phyloP scores from a whole-genome alignment of 2,329 filamentous ascomycete species.

The Ascochyta pisi region DNA sequence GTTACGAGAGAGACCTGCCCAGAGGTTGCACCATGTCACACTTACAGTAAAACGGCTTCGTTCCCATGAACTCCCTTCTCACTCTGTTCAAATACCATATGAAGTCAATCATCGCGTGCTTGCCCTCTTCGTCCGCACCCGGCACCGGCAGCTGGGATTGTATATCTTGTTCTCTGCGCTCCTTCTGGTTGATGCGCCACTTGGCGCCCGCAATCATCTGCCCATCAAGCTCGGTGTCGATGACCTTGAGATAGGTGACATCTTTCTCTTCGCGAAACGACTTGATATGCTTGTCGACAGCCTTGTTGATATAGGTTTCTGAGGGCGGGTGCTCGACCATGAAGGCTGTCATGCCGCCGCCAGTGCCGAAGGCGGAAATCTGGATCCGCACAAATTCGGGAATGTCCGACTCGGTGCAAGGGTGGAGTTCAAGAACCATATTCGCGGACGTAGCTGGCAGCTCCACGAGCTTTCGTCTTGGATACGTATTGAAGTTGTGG shows the following conservation, averaged over 20 bases:
- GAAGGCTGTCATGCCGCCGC: slow-evolving; percentile 35
- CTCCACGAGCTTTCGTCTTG: not conserved
- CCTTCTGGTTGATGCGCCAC: slow-evolving; percentile 45
- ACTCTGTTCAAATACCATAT: slow-evolving; percentile 32
- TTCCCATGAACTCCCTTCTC: slow-evolving; percentile 42
- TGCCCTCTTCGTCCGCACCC: slow-evolving; percentile 32
- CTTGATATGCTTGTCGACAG: slow-evolving; percentile 36
- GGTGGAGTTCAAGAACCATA: slow-evolving; percentile 48
- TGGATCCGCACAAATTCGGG: slow-evolving; percentile 38
- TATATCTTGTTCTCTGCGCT: slow-evolving; percentile 42
- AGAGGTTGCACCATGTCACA: not conserved
- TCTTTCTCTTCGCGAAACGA: slow-evolving; percentile 35
- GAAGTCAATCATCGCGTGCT: slow-evolving; percentile 37
- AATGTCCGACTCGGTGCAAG: slow-evolving; percentile 36
- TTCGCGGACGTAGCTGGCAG: not conserved
- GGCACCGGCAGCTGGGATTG: slow-evolving; percentile 37
- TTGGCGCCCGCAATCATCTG: slow-evolving; percentile 47
- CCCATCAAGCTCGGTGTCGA: slow-evolving; percentile 41
- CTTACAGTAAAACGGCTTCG: slow-evolving; percentile 46
- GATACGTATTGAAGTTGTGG: too few species aligned
- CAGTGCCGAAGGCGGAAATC: slow-evolving; percentile 35
- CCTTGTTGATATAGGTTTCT: slow-evolving; percentile 25
- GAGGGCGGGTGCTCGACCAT: slow-evolving; percentile 30
- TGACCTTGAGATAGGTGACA: slow-evolving; percentile 39
- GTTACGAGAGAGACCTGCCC: not conserved